Percentiles rank a stretch among this genome's conserved stretches.
Evolutionary conservation across 306 rosid species (phyloP).

Genomic region (Vicia villosa): DNA sequence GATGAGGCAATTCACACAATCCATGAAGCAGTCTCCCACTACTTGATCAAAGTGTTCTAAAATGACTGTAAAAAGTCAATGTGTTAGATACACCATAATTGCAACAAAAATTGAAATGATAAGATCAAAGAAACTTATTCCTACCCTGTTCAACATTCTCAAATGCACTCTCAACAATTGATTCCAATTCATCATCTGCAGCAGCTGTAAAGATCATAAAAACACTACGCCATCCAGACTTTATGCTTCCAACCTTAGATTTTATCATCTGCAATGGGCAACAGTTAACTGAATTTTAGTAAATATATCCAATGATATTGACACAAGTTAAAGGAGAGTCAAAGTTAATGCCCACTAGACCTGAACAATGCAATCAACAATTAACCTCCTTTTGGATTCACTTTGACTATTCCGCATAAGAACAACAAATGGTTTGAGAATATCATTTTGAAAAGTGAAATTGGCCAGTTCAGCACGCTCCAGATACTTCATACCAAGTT

Average conservation of each 20-base stretch:
- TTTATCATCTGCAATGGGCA: slow-evolving; percentile 82
- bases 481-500: slow-evolving; percentile 97
- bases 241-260: slow-evolving; percentile 96
- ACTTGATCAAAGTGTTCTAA: slow-evolving; percentile 99
- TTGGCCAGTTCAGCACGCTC: slow-evolving; percentile 96
- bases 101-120: slow-evolving; percentile 34
- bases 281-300: slow-evolving; percentile 33
- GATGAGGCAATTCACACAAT: slow-evolving; percentile 98
- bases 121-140: slow-evolving; percentile 36
- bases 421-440: slow-evolving; percentile 98
- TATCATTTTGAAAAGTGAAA: slow-evolving; percentile 97
- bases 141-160: slow-evolving; percentile 99
- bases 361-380: slow-evolving; percentile 99
- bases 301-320: slow-evolving; percentile 28
- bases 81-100: slow-evolving; percentile 49
- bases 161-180: slow-evolving; percentile 97
- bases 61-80: slow-evolving; percentile 77
- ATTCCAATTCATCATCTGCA: slow-evolving; percentile 98
- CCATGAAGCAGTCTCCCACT: slow-evolving; percentile 99
- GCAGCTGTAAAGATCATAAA: slow-evolving; percentile 99
- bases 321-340: slow-evolving; percentile 23
- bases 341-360: slow-evolving; percentile 45
- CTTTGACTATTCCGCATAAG: slow-evolving; percentile 98
- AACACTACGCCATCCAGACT: slow-evolving; percentile 98
- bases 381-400: slow-evolving; percentile 88